Base-by-base conservation (phyloP, 2,329 filamentous ascomycete species). In the Conoideocrella luteorostrata region DNA sequence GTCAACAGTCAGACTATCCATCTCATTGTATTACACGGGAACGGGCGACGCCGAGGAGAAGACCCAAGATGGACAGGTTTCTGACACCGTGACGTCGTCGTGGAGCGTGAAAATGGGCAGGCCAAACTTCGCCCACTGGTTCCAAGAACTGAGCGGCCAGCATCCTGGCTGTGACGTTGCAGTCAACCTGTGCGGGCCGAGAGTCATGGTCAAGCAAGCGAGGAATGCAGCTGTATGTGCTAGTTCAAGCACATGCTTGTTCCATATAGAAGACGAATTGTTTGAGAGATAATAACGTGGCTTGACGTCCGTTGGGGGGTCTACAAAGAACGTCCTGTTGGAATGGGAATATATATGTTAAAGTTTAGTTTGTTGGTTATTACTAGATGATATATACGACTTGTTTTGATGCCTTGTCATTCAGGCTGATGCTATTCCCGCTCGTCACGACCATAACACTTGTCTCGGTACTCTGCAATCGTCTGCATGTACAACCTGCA, bases 121-220 rank as follows among this genome's bases (percentile, higher is more conserved):
- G 9, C 32, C 32, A 17, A n/a, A 34, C 15, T 34, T 34, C 9
- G 7, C 7, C 9, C 7, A 17, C 11, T 34, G 11, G 33, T 38
- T 43, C 28, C 17, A 10, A 5, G 18, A 22, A 11, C 15, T 33
- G 13, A 26, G 30, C 13, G n/a, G 13, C 13, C 9, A 24, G 26
- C 39, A 26, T n/a, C 4, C 33, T 10, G 38, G 43, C 1, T 18
- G 35, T 24, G 43, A 45, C 37, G 33, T 33, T 2, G 37, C 30
- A 13, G 39, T 45, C 2, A 45, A 29, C n/a, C 21, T 45, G 12
- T 41, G 44, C 18, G 44, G 43, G 12, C 43, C 43, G 9, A 35
- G 21, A 9, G 4, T 22, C 5, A 12, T 44, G 29, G 23, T 44
- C 13, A 28, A 29, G 5, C 28, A 44, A 15, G 30, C 35, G 5